These are phyloP conservation scores for Zasmidium angulare DNA, from an alignment of 2,329 filamentous ascomycete genomes.

Conservation along the genomic window DNA sequence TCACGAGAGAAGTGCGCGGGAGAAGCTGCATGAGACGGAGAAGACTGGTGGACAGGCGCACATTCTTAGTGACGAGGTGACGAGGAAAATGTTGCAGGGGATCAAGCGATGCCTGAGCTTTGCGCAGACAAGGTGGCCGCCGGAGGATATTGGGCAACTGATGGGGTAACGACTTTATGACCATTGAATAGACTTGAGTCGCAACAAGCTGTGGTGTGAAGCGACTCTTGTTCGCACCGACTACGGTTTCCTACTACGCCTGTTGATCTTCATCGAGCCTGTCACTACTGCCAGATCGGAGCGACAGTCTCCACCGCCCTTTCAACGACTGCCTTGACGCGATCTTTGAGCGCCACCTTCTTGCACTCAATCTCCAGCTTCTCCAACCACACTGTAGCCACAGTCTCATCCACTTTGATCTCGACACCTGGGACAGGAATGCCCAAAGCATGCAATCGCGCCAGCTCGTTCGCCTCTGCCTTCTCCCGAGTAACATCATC, in stretches of 20 bases:
- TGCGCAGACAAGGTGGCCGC: constrained; percentile 94
- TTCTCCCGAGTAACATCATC: constrained; percentile 51
- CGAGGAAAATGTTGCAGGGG: constrained; percentile 92
- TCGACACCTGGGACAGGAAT: constrained; percentile 88
- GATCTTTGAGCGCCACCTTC: constrained; percentile 72
- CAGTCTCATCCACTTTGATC: constrained; percentile 83
- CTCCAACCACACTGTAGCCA: constrained; percentile 89
- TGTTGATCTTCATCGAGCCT: too few species aligned
- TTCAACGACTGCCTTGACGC: constrained; percentile 86
- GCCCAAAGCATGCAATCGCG: constrained; percentile 75
- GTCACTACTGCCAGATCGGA: constrained; percentile 21
- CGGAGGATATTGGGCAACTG: constrained; percentile 84
- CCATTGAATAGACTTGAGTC: too few species aligned
- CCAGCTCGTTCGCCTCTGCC: constrained; percentile 66
- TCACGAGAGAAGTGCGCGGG: constrained; percentile 90
- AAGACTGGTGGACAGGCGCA: constrained; percentile 68
- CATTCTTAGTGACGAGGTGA: constrained; percentile 95
- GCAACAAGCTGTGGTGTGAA: too few species aligned
- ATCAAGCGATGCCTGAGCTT: constrained; percentile 97
- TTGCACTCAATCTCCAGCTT: constrained; percentile 84
- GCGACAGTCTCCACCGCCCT: constrained; percentile 51
- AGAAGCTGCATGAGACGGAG: constrained; percentile 82
- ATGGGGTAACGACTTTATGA: constrained; percentile 62
- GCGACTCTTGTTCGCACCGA: too few species aligned
- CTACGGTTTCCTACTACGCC: too few species aligned